A percentile compares a stretch with the other conserved stretches of the same genome.
Evolutionary conservation across 108 stramenopile species (phyloP).

Genomic region (Pseudonitzschia pungens): DNA sequence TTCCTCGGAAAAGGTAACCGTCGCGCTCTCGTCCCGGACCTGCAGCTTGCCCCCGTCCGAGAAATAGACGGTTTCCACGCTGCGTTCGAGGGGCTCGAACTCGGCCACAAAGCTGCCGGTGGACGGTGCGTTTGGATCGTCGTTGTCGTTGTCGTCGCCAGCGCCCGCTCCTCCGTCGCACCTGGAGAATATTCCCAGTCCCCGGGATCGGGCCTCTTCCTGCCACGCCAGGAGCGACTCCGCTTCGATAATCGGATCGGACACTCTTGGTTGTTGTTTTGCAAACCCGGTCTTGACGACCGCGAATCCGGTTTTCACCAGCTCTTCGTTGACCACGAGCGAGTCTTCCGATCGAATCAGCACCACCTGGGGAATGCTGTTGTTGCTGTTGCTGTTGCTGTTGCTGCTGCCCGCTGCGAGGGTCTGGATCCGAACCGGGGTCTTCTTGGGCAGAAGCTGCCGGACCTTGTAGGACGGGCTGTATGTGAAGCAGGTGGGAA

Average conservation of each 20-base stretch:
- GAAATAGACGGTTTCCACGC: slow-evolving; percentile 35
- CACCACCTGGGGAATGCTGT: slow-evolving; percentile 3
- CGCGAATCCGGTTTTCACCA: slow-evolving; percentile 48
- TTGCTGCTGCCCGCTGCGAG: slow-evolving; percentile 10
- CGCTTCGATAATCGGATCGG: slow-evolving; percentile 3
- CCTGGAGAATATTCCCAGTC: slow-evolving; percentile 37
- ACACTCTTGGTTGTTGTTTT: not conserved
- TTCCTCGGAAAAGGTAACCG: not conserved
- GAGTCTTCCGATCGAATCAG: slow-evolving; percentile 27
- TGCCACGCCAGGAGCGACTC: slow-evolving; percentile 28
- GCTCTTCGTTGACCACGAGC: slow-evolving; percentile 42
- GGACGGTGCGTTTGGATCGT: not conserved
- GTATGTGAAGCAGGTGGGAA: slow-evolving; percentile 47
- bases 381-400: not conserved
- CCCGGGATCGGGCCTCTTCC: slow-evolving; percentile 33
- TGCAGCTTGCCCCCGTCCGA: slow-evolving; percentile 49
- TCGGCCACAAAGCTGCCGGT: slow-evolving; percentile 33
- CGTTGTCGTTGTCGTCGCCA: too few species aligned
- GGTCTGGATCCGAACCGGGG: slow-evolving; percentile 21
- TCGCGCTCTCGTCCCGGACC: slow-evolving; percentile 10
- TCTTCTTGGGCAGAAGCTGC: slow-evolving; percentile 39
- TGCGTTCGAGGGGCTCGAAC: slow-evolving; percentile 56
- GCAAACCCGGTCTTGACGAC: slow-evolving; percentile 13
- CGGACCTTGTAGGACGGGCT: slow-evolving; percentile 49
- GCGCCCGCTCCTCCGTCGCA: slow-evolving; percentile 26